Base-by-base conservation (phyloP, 176 grass and related monocot species). In the Juncus inflexus region DNA sequence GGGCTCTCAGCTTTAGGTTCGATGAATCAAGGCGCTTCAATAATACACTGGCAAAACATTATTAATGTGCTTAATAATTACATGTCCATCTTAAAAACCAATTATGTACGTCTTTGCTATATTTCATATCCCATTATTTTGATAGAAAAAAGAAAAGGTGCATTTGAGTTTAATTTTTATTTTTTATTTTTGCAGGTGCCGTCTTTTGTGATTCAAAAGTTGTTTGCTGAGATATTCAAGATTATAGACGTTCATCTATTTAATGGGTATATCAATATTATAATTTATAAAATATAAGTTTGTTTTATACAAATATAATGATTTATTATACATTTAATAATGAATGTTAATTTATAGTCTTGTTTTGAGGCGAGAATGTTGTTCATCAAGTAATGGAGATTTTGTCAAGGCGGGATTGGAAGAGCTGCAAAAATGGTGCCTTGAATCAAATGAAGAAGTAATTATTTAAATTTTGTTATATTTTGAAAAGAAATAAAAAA, bases 371-470 rank as follows among this genome's bases (percentile, higher is more conserved):
- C 90, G 90, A 28, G 90, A 95, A 62, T 87, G 80, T 10, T 95
- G 90, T 82, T 90, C 90, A 12, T 84, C 90, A 67, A 95, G 86
- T 62, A 95, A 95, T 3, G 90, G 80, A 37, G 90, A 95, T 81
- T 95, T 87, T 79, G 66, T 95, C 36, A 90, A 90, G 74, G 80
- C 83, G 77, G 90, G 86, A 77, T 75, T 95, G 45, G 41, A 55
- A 61, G 90, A 90, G 73, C 81, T 95, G 38, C 85, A 95, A 70
- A 79, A 80, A 65, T 95, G 90, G 90, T 90, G 77, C 3, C 81
- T 78, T 64, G 74, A 79, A 73, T 83, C 80, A 72, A 90, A 77
- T 75, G 79, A 83, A 84, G 90, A 87, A 83, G 90, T 95, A 60
- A 40, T 74, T 12, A 3, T 66, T 54, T 39, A 6, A 14, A 12